Evolutionary conservation across 331 rosid species (phyloP), one percentile per base, ranked within the genome.

Genomic region (Ulmus americana): DNA sequence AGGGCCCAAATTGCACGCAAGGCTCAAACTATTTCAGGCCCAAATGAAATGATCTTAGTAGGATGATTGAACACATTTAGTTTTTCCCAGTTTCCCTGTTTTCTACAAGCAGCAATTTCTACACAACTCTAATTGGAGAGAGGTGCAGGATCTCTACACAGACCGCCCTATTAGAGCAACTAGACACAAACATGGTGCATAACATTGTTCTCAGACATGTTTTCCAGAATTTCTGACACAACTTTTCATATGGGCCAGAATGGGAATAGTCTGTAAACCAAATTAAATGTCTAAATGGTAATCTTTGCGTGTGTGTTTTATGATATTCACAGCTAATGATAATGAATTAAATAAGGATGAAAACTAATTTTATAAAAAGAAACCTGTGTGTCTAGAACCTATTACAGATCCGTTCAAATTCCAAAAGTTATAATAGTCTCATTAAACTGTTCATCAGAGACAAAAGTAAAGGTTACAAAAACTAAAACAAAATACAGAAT

Each of bases 21-120:
- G 67, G 63, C 54, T 49, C 35, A 42, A 15, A 43, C 14, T 40
- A 38, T 59, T 16, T 50, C 46, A 41, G 43, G 61, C 71, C 77
- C 59, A 47, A 42, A 48, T 42, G 47, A 20, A 42, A 68, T 14
- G 40, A 38, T 45, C 28, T 13, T 67, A 55, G 55, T 35, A 22
- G 55, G 52, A 16, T 41, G 45, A 42, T 8, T 39, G 64, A n/a
- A 15, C 12, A 42, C 39, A 59, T 3, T 14, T 41, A 15, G 28
- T 28, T 28, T 28, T 28, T 28, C 35, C 35, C 35, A 28, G 35
- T 28, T 28, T 28, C 35, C 35, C 35, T 28, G 35, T 28, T 28
- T 28, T 28, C 10, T 2, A 22, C 38, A 55, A 28, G 4, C 8
- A 10, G 5, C 14, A 22, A 15, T 18, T 55, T 9, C 60, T 1